Conservation (phyloP, 208 protist genomes). For the Crithidia sp. region DNA sequence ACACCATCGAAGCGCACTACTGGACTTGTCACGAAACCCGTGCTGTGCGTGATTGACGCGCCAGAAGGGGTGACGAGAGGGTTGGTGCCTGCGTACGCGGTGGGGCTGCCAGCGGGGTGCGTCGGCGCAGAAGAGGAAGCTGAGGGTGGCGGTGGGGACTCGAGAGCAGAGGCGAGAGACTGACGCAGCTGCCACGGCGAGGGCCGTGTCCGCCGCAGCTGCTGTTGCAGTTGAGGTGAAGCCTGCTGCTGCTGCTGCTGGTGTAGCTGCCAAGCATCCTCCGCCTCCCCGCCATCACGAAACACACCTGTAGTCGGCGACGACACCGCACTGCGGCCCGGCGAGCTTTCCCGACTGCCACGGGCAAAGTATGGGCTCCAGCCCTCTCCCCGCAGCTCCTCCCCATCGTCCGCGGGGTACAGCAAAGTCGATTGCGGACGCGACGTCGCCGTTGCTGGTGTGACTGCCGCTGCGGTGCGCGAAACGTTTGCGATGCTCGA, state of each 20-base stretch:
- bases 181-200: background rate
- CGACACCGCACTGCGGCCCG: background rate
- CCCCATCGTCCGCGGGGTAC: too few species aligned
- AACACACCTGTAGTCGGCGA: background rate
- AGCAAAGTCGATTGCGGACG: too few species aligned
- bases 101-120: too few species aligned
- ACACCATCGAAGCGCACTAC: background rate
- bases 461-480: background rate
- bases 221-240: background rate
- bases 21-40: background rate
- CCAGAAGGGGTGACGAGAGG: background rate
- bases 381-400: too few species aligned
- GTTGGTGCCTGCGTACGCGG: background rate
- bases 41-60: background rate
- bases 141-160: background rate
- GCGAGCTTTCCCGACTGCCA: background rate
- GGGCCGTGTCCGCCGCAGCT: background rate
- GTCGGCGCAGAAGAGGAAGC: too few species aligned
- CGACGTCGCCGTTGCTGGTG: too few species aligned
- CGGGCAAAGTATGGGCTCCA: too few species aligned
- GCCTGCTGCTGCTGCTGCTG: background rate
- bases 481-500: background rate
- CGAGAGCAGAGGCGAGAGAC: background rate
- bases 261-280: background rate
- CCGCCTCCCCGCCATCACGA: slow-evolving; percentile 2